A percentile compares a stretch with the other conserved stretches of the same genome.
Evolutionary conservation across 352 stramenopile species (phyloP).

Genomic region (Globisporangium lucens): DNA sequence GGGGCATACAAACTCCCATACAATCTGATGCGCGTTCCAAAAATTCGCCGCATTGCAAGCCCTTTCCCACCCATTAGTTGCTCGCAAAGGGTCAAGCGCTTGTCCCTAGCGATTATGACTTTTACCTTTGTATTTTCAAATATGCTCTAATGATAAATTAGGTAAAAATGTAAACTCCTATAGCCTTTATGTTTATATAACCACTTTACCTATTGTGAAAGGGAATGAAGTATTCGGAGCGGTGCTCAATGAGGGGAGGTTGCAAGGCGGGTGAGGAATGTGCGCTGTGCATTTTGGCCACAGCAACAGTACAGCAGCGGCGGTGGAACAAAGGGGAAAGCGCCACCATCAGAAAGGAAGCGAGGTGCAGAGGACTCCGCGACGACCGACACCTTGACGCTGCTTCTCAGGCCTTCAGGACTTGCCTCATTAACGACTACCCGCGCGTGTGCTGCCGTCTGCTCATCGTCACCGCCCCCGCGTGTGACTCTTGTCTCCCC

Average conservation of each 20-base stretch:
- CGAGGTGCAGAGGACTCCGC: not conserved
- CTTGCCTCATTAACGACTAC: not conserved
- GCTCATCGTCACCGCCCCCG: not conserved
- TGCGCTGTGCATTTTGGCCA: not conserved
- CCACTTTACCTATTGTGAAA: not conserved
- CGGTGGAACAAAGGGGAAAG: not conserved
- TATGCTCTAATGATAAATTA: not conserved
- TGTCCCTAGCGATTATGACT: not conserved
- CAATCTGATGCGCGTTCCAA: not conserved
- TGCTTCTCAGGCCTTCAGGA: not conserved
- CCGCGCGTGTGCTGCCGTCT: not conserved
- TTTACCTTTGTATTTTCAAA: not conserved
- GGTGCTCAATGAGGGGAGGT: not conserved
- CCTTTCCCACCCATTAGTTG: constrained; percentile 2
- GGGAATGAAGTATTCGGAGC: constrained; percentile 6
- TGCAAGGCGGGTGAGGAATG: not conserved
- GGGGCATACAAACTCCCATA: constrained; percentile 6
- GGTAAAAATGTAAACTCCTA: too few species aligned
- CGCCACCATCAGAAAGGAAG: constrained; percentile 2
- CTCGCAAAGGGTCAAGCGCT: not conserved
- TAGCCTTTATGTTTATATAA: too few species aligned
- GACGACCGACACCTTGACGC: not conserved
- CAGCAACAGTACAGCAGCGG: not conserved
- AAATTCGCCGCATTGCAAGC: constrained; percentile 4
- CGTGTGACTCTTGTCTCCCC: not conserved